Conservation (phyloP, 2,329 filamentous ascomycete genomes). For the Magnaporthiopsis rhizophila region DNA sequence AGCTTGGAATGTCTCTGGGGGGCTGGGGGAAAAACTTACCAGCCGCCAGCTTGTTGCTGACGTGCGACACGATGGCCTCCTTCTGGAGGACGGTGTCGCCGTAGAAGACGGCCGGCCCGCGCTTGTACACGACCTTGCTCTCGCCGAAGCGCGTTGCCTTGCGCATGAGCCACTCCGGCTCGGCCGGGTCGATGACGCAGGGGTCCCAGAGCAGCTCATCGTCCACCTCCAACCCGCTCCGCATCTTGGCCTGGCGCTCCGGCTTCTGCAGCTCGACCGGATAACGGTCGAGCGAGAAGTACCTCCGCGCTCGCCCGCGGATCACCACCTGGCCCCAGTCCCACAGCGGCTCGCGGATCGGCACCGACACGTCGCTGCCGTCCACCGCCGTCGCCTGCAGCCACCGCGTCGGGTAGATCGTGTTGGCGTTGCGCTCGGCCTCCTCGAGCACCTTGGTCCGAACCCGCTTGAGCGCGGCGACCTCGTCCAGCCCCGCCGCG, state of each 20-base stretch:
- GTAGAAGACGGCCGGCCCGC: constrained; percentile 25
- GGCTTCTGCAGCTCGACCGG: constrained; percentile 31
- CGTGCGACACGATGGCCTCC: constrained; percentile 15
- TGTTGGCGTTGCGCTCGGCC: constrained; percentile 31
- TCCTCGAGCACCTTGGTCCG: constrained; percentile 34
- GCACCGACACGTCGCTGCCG: constrained; percentile 15
- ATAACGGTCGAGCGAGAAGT: constrained; percentile 41
- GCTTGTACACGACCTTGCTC: constrained; percentile 17
- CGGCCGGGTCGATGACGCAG: constrained; percentile 18
- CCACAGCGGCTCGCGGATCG: constrained; percentile 23
- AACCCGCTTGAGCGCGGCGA: constrained; percentile 21
- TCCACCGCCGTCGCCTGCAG: constrained; percentile 12
- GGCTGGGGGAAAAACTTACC: constrained; percentile 10
- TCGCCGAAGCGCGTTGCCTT: constrained; percentile 17
- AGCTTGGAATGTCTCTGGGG: not conserved
- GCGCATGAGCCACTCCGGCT: constrained; percentile 13
- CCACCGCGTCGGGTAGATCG: constrained; percentile 27
- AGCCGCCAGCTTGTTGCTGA: constrained; percentile 15
- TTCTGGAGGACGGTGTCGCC: constrained; percentile 31
- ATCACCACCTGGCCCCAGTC: constrained; percentile 23
- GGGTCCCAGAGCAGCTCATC: constrained; percentile 19
- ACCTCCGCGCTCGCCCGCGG: constrained; percentile 21
- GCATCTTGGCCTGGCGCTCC: constrained; percentile 21
- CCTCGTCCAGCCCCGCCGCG: constrained; percentile 11
- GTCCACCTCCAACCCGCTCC: constrained; percentile 20